A percentile compares a stretch with the other conserved stretches of the same genome.
Conservation (phyloP, 805 yeast genomes). For the Blastobotrys peoriensis region DNA sequence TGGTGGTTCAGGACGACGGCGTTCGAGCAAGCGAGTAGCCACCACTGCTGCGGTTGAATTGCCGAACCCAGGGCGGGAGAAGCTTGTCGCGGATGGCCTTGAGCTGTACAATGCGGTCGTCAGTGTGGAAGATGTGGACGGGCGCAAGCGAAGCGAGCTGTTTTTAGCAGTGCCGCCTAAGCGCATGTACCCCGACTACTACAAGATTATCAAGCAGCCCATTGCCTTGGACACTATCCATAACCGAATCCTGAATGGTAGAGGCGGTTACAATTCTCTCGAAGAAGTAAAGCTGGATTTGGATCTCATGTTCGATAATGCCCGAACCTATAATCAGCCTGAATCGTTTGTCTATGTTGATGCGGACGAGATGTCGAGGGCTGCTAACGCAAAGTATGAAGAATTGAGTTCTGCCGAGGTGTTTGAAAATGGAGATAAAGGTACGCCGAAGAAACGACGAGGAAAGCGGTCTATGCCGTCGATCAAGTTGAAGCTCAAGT, state of each 20-base stretch:
- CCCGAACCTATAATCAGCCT: constrained; percentile 62
- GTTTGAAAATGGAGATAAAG: constrained; percentile 1
- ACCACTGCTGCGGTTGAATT: constrained; percentile 4
- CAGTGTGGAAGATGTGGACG: constrained; percentile 38
- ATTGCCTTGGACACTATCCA: constrained; percentile 50
- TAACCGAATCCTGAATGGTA: constrained; percentile 36
- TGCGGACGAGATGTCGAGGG: constrained; percentile 33
- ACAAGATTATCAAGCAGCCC: constrained; percentile 52
- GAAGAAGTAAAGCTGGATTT: constrained; percentile 48
- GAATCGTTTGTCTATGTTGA: constrained; percentile 59
- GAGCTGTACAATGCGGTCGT: constrained; percentile 14
- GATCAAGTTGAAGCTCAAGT: not conserved
- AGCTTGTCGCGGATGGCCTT: constrained; percentile 11
- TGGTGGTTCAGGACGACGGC: constrained; percentile 4
- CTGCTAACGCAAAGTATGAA: constrained; percentile 5
- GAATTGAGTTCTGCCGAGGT: not conserved
- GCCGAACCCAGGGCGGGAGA: constrained; percentile 12
- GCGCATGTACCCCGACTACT: constrained; percentile 79
- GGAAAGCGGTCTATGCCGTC: not conserved
- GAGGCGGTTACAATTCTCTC: constrained; percentile 31
- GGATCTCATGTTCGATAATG: constrained; percentile 55
- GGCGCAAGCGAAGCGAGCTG: constrained; percentile 34
- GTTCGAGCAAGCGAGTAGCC: constrained; percentile 8
- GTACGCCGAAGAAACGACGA: too few species aligned
- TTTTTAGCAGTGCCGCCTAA: constrained; percentile 69